Base-by-base conservation (phyloP, 352 stramenopile genomes). In the Globisporangium splendens region DNA sequence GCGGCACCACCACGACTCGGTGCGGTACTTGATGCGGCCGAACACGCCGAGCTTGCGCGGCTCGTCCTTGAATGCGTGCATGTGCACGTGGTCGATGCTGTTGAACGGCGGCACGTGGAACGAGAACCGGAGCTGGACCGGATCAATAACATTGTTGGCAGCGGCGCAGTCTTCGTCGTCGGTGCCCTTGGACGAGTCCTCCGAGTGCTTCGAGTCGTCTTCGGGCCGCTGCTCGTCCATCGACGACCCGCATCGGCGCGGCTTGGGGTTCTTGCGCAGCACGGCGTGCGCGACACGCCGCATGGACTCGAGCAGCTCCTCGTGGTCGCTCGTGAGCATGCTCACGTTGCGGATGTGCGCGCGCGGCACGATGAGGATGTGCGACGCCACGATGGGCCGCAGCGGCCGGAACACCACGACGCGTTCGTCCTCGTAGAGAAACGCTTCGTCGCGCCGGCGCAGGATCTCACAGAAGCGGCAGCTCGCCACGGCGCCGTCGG, bases 1-100 rank as follows among this genome's bases (percentile, higher is more conserved):
- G 56, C 79, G 79, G 66, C 82, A 92, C 82, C 82, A 94, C 80
- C 78, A 92, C 53, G 85, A 91, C 69, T 88, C 65, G 38, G 85
- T 92, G 28, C 74, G 70, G 68, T 92, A 94, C 62, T 94, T 92
- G 66, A 94, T 64, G 31, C 77, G 73, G 21, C 80, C 80, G 31
- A 86, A 79, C 48, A 77, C 83, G 11, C 79, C 76, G 20, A 84
- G 50, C 12, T 55, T 66, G 42, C 59, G 57, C 10, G 59, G 57
- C 33, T 75, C 68, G 50, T 80, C 67, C 28, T 72, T 63, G 58
- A 89, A 88, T 38, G 72, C 83, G 67, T 95, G 86, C 83, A 95
- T 93, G 77, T 95, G 86, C 39, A 95, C 83, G 63, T 95, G 86
- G 64, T 95, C 86, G 64, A 95, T 95, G 61, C 81, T 93, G 73